Evolutionary conservation across 73 alveolate species (phyloP), one percentile per base, ranked within the genome.

Genomic region (Tetrahymena malaccensis): DNA sequence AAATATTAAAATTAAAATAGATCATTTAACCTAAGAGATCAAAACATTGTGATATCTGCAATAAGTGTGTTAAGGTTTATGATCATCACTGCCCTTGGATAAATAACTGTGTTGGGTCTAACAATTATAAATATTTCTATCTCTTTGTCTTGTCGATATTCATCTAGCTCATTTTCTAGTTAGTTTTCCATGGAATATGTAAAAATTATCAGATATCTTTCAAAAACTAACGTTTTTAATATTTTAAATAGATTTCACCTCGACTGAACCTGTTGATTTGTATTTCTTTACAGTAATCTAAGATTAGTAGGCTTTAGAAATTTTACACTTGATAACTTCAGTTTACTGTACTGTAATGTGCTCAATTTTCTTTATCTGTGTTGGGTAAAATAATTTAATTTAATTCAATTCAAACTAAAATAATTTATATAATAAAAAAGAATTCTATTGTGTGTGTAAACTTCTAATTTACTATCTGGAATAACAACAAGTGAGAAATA

Each of bases 31-130:
- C 98, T 34, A 96, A 96, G 35, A 93, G 98, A 93, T 96, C 98
- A 4, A 96, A 97, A 55, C 98, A 97, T 95, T 97, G 98, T 93
- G 96, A 96, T 57, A 96, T 96, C 34, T 97, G 98, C 96, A 93
- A 95, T 33, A 56, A 93, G 43, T 97, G 98, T 94, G 98, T 97
- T 70, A 96, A 94, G 96, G 96, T 97, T 4, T 97, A 85, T 85
- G 98, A 97, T 93, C 97, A 97, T 96, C 97, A 97, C 85, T 97
- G 98, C 44, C 97, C 97, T 34, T 97, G 98, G 96, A 95, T 97
- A 22, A 96, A 95, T 85, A 97, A 96, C 94, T 96, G 98, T 93
- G 96, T 96, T 40, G 98, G 98, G 16, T 85, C 93, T 16, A 89
- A 89, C 93, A 96, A 96, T 94, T 95, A 94, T 83, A 85, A 85